Percentiles rank a stretch among this genome's conserved stretches.
phyloP scores from a whole-genome alignment of 106 monocot species.

The Dioscorea alata region DNA sequence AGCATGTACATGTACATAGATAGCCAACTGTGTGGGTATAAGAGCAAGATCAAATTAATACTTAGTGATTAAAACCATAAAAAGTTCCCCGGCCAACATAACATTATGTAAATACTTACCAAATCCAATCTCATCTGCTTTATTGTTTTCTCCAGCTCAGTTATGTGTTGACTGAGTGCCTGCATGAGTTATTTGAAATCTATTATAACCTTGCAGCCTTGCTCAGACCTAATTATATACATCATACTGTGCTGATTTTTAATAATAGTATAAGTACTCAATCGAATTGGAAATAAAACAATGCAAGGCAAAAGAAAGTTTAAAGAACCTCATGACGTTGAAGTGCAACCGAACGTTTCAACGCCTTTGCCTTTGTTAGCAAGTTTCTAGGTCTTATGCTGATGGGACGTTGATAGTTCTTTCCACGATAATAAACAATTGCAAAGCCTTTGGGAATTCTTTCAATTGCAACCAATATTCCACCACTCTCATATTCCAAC shows the following conservation, averaged over 20 bases:
- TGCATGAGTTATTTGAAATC: slow-evolving; percentile 14
- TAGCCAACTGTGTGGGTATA: too few species aligned
- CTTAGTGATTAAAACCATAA: too few species aligned
- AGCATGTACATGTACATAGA: too few species aligned
- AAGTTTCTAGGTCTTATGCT: slow-evolving; percentile 93
- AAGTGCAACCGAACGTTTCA: slow-evolving; percentile 93
- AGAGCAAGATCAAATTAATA: too few species aligned
- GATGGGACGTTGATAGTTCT: slow-evolving; percentile 88
- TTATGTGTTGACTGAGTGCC: slow-evolving; percentile 77
- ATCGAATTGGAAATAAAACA: neutral
- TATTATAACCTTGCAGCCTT: neutral
- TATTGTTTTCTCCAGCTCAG: slow-evolving; percentile 44
- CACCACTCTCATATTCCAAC: slow-evolving; percentile 93
- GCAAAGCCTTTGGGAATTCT: slow-evolving; percentile 89
- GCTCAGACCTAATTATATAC: neutral
- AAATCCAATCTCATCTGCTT: slow-evolving; percentile 54
- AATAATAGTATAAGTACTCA: neutral
- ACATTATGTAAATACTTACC: slow-evolving; percentile 24
- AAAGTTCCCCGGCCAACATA: too few species aligned
- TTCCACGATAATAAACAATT: slow-evolving; percentile 94
- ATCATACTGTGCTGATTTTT: neutral
- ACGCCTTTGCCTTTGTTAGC: slow-evolving; percentile 90
- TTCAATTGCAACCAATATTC: slow-evolving; percentile 92
- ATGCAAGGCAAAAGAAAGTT: slow-evolving; percentile 4
- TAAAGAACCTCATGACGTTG: slow-evolving; percentile 93